Base-by-base conservation (phyloP, 2,329 filamentous ascomycete species). In the Pseudocercospora crystallina region DNA sequence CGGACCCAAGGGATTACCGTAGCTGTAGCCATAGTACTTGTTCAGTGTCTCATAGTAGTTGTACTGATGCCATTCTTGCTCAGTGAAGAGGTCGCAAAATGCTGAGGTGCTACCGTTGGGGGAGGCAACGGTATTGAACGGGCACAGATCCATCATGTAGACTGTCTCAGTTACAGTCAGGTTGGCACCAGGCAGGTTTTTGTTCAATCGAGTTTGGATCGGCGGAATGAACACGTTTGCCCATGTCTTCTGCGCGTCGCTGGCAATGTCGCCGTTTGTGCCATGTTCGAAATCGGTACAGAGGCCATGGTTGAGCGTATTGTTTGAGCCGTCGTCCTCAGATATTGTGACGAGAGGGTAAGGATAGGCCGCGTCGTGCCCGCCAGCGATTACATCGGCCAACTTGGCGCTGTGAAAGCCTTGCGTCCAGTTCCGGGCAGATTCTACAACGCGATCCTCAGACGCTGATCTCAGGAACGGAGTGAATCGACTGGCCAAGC, bases 141-240 rank as follows among this genome's bases (percentile, higher is more conserved):
- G 85, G 64, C 91, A 96, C 53, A 96, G 76, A 62, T 96, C 90
- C 90, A 96, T 96, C 31, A 96, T 67, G 50, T 79, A 80, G 49
- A 90, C 74, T 1, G 84, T 81, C 31, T 92, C 84, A 1, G 73
- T 64, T 10, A 76, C 65, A 2, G 79, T 81, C 36, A 96, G 68
- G 54, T 86, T 82, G 5, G 81, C 84, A 2, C 87, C 86, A 0
- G 78, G 79, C 0, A 96, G 76, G 53, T 85, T 81, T 11, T 72
- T 62, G 65, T 91, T 90, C 35, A 96, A 71, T 7, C 89, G 82
- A 2, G 76, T 69, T n/a, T 80, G 78, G 57, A 96, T 88, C 0
- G 81, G 70, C 0, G 83, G 81, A 1, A 83, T 76, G 65, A 94
- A 95, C 5, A 79, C 74, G 5, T 76, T 71, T 0, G 76, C 74